phyloP scores from a whole-genome alignment of 768 basidiomycete genomes.

The Rubroboletus satanas region DNA sequence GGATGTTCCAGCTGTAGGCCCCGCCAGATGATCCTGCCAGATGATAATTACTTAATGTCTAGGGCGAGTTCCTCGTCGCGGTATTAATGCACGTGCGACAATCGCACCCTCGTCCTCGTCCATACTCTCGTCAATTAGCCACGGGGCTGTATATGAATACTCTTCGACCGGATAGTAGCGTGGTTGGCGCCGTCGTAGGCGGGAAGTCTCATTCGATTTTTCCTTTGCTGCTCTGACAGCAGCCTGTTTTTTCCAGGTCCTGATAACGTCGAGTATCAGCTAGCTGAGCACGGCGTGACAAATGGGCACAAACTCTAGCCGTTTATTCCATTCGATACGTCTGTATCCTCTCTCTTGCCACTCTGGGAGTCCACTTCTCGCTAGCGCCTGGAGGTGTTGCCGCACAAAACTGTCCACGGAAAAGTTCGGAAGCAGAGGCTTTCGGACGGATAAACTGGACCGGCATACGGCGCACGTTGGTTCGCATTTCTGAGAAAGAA shows the following conservation, averaged over 20 bases:
- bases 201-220: conserved; percentile 14
- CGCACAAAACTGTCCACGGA: conserved; percentile 57
- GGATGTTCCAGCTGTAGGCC: background rate
- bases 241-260: conserved; percentile 30
- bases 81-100: background rate
- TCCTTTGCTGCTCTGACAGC: conserved; percentile 14
- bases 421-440: conserved; percentile 63
- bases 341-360: conserved; percentile 51
- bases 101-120: conserved; percentile 1
- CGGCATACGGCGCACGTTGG: conserved; percentile 63
- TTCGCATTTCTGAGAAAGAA: conserved; percentile 33
- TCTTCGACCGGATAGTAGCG: conserved; percentile 13
- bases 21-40: background rate
- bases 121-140: conserved; percentile 4
- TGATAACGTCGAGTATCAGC: background rate
- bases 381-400: conserved; percentile 50
- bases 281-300: background rate
- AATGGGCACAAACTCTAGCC: conserved; percentile 48
- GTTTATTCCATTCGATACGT: conserved; percentile 47
- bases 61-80: conserved; percentile 18
- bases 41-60: conserved; percentile 8
- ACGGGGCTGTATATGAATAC: conserved; percentile 1
- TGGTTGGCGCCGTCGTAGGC: conserved; percentile 9
- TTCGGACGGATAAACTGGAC: conserved; percentile 34
- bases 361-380: conserved; percentile 44